Evolutionary conservation across 371 early-diverging fungal species (phyloP), one percentile per base, ranked within the genome.

Genomic region (Syncephalastrum sp.): DNA sequence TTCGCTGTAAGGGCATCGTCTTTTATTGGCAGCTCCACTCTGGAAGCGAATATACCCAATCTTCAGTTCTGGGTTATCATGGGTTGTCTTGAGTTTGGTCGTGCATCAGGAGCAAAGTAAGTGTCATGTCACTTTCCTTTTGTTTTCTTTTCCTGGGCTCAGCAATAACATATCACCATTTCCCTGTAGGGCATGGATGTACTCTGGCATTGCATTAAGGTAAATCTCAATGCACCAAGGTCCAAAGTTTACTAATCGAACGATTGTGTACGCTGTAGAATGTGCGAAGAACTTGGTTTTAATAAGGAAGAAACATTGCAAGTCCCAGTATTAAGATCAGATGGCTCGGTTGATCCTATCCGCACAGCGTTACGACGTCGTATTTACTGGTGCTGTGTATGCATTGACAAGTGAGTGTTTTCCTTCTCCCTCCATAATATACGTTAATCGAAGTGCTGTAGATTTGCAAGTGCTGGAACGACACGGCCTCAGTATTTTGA

Each of bases 51-150:
- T 4, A 68, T 85, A 15, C 64, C 79, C 2, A 85, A 81, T 50
- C 65, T 82, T 3, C 83, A 83, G 54, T 83, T 84, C 21, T 72
- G 86, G 55, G 64, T 84, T 25, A 72, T 85, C 27, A 69, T 88
- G 68, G 63, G 76, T 19, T 70, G 82, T 58, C 75, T 82, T 47
- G 83, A 82, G 42, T 83, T 81, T 50, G 88, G 88, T 21, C 73
- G 83, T 23, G 82, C 79, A 5, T 63, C 79, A 29, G 85, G 84
- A 38, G 72, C 86, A 27, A 75, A 64, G 75, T 71, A 68, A 50
- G 52, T 21, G 21, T 21, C n/a, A 10, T 19, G 29, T 23, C 21
- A 2, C 17, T 8, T 29, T 6, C 24, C 8, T 50, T 47, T 13
- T 23, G 41, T 3, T 3, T 4, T 7, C 5, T 15, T 15, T 27